Conservation (phyloP, 208 protist species). For the Leishmania gerbilli region DNA sequence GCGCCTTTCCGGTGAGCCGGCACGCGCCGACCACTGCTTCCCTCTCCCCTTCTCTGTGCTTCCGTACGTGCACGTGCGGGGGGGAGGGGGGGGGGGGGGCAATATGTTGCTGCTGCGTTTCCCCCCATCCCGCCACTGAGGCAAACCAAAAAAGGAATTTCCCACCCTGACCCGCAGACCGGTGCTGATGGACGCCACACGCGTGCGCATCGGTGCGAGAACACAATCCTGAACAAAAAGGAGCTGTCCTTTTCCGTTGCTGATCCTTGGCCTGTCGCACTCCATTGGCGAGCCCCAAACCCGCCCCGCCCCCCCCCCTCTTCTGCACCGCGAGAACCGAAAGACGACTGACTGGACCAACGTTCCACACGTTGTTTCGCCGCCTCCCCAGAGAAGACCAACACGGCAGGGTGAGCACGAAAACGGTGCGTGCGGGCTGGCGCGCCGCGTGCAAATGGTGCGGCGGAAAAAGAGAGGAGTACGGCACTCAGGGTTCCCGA, state of each 20-base stretch:
- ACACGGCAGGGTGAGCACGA: neutral
- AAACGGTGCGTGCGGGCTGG: neutral
- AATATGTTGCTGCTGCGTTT: neutral
- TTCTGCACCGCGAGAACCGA: too few relatives aligned
- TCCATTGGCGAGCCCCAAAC: too few relatives aligned
- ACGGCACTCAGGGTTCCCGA: slow-evolving; percentile 6
- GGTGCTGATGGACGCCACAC: neutral
- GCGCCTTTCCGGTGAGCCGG: neutral
- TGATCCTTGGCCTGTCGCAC: neutral
- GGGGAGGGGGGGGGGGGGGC: neutral
- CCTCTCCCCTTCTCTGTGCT: too few relatives aligned
- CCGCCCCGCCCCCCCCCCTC: neutral
- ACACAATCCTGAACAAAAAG: neutral
- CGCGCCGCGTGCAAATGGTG: too few relatives aligned
- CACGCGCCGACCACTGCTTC: neutral
- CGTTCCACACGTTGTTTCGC: neutral
- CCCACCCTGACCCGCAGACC: neutral
- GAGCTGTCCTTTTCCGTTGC: neutral
- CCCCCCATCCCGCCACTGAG: neutral
- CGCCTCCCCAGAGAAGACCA: neutral
- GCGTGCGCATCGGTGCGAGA: neutral
- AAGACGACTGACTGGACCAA: too few relatives aligned
- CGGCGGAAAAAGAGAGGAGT: neutral
- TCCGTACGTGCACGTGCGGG: neutral
- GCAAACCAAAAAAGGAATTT: neutral